phyloP scores from a whole-genome alignment of 768 basidiomycete species.

The Rossbeevera mucosa region DNA sequence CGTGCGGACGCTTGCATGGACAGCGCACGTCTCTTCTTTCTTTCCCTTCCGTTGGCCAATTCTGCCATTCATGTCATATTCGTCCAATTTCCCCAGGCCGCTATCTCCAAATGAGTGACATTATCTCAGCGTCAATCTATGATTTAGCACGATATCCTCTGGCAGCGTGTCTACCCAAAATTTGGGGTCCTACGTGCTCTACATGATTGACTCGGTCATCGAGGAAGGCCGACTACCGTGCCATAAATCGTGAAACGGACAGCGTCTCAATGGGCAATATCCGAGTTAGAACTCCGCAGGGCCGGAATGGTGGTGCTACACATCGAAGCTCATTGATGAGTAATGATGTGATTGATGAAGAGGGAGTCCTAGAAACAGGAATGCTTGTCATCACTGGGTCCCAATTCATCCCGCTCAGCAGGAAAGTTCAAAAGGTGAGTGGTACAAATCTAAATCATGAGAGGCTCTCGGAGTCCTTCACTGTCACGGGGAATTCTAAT shows the following conservation, averaged over 20 bases:
- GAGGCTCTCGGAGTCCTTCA: not conserved
- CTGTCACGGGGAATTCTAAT: not conserved
- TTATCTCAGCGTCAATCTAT: constrained; percentile 20
- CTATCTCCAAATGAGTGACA: not conserved
- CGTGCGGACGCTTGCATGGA: constrained; percentile 9
- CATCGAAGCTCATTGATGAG: not conserved
- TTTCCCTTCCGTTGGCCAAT: not conserved
- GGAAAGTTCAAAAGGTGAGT: not conserved
- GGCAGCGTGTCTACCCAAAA: not conserved
- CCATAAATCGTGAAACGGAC: constrained; percentile 5
- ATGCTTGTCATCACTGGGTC: not conserved
- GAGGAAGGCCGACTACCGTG: not conserved
- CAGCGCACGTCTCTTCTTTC: constrained; percentile 1
- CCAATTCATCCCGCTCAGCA: not conserved
- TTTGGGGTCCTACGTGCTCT: not conserved
- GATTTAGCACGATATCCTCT: not conserved
- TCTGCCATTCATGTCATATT: not conserved
- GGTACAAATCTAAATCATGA: not conserved
- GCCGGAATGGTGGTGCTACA: constrained; percentile 1
- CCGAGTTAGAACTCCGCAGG: not conserved
- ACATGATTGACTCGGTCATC: not conserved
- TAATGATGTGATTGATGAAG: not conserved
- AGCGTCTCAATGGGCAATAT: not conserved
- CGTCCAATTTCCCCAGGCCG: not conserved
- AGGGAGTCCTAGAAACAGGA: not conserved